These are phyloP conservation scores for Candida sp. DNA, from an alignment of 1,139 yeast species.

Conservation along the genomic window DNA sequence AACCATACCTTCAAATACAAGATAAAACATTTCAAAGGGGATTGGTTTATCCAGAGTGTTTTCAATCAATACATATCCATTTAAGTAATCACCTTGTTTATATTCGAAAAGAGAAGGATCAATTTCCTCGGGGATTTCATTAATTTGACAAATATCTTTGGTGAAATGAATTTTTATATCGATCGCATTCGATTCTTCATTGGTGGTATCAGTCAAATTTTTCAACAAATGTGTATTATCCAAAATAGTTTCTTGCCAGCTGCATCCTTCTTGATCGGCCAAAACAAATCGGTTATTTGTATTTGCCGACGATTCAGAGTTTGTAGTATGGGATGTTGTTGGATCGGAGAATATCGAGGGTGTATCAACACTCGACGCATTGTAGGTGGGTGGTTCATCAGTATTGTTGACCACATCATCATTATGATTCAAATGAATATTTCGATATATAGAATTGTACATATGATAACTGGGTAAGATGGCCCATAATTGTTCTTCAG, in stretches of 20 bases:
- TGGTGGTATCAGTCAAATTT: conserved; percentile 28
- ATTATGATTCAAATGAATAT: conserved; percentile 3
- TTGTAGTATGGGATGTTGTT: not conserved
- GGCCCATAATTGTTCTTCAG: conserved; percentile 14
- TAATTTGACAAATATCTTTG: conserved; percentile 29
- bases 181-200: conserved; percentile 22
- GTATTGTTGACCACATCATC: conserved; percentile 1
- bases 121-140: conserved; percentile 24
- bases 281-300: conserved; percentile 11
- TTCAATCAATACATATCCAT: conserved; percentile 32
- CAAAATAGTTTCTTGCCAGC: conserved; percentile 37
- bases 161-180: conserved; percentile 31
- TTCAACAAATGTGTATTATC: conserved; percentile 35
- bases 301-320: not conserved
- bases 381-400: conserved; percentile 2
- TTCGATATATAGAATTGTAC: conserved; percentile 9
- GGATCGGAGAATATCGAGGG: not conserved
- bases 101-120: conserved; percentile 35
- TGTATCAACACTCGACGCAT: not conserved
- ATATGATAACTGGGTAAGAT: conserved; percentile 22
- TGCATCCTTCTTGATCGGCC: conserved; percentile 30
- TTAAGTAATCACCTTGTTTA: conserved; percentile 38
- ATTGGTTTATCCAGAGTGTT: conserved; percentile 24
- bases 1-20: conserved; percentile 36
- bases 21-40: conserved; percentile 40